Base-by-base conservation (phyloP, 129 eudicot genomes). In the Ambrosia trifida region DNA sequence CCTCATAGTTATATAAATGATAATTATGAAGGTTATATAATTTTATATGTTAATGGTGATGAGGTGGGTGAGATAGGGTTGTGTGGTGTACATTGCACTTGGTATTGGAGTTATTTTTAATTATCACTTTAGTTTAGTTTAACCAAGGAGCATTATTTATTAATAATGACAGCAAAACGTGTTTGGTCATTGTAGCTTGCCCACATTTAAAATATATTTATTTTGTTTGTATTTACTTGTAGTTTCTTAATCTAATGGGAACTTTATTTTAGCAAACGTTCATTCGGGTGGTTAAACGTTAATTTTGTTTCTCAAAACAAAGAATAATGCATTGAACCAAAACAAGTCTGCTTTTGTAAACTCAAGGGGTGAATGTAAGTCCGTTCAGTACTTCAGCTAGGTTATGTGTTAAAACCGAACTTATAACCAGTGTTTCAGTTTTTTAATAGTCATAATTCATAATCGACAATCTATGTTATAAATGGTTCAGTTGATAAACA, bases 11-110 rank as follows among this genome's bases (percentile, higher is more conserved):
- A 60, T 6, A 16, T 60, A 44, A 46, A n/a, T 32, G 61, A 31
- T 61, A 63, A 73, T 17, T 62, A 50, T 49, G 51, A 73, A 35
- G 9, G 41, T 24, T 24, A 24, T 47, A 20, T 50, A 44, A 14
- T 7, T 47, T 45, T 50, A 46, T 62, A 62, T 73, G 31, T 35
- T 74, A 63, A 13, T 49, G 71, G 44, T 20, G 78, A 63, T 73
- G 71, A 63, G 78, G 70, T 49, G 51, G 52, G 12, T 46, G 68
- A 43, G 12, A 60, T 46, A 59, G 60, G 69, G 14, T 63, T 73
- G 43, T 73, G 71, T 14, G 71, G 71, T 73, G 71, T 63, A 63
- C 64, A 49, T 35, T 73, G 78, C 70, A 50, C 78, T 18, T 62
- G 52, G 20, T 49, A 13, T 59, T 73, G 52, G 20, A 35, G 8